Evolutionary conservation across 176 grass and related monocot genomes (phyloP), one percentile per base, ranked within the genome.

Genomic region (Metroxylon sagu): DNA sequence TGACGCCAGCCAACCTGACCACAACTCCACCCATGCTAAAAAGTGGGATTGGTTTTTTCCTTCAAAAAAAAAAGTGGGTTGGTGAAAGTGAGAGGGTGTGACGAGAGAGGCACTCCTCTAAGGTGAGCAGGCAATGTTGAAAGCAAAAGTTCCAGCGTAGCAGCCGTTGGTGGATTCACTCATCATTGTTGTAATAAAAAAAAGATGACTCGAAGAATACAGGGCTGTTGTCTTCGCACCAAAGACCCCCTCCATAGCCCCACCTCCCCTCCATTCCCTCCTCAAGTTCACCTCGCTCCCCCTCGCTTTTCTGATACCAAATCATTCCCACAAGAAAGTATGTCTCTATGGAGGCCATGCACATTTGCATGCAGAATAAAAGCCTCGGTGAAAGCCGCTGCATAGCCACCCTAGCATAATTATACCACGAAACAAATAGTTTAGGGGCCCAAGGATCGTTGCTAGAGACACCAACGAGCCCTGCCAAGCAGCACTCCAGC

Each of bases 151-250:
- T 57, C 17, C 30, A 0, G 48, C 26, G 53, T 48, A 18, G 18
- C 30, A 16, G 28, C 57, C 39, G 21, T 3, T 71, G 43, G 68
- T 71, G 68, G 55, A 50, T 49, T 43, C 49, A 26, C 28, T 52
- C 70, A 73, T 73, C 26, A 73, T 63, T 62, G 14, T 29, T 54
- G 48, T 62, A 55, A 73, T 63, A 50, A 73, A 54, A 63, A 73
- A 62, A 73, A 73, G 48, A 14, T 8, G 4, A 26, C 5, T 8
- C 17, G 23, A 39, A 52, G 28, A 16, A 54, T 18, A 43, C 18
- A 55, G 14, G 19, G 17, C 17, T 53, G 56, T 54, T 31, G 18
- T 6, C 14, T 43, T 35, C 25, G 17, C 52, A 51, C 48, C 4
- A 19, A n/a, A 26, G 56, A 53, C 27, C 25, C 12, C 69, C 14